Base-by-base conservation (phyloP, 164 flowering plant genomes). In the Akebia trifoliata region DNA sequence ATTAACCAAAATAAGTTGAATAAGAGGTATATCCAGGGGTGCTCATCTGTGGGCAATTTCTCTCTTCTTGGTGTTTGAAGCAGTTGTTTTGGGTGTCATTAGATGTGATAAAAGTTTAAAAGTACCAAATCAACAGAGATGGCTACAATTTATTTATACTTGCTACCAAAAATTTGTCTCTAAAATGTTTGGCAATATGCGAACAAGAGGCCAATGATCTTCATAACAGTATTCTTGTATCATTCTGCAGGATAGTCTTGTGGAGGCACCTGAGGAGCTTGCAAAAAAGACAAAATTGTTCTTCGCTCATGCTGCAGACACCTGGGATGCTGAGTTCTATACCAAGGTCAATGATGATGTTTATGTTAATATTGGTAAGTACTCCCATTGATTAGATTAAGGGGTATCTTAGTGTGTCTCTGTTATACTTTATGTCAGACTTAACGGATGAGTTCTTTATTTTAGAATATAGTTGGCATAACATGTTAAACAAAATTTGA, bases 301-400 rank as follows among this genome's bases (percentile, higher is more conserved):
- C 67, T 77, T 89, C 51, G 74, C 69, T 62, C 61, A 80, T 72
- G 94, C 94, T 54, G 86, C 77, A 34, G 90, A 85, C 45, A 79
- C 69, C 53, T 87, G 97, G 98, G 86, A 89, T 71, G 91, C 98
- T 55, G 91, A 89, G 64, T 92, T 82, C 67, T 92, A 87, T 69
- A 83, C 74, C n/a, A 92, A 92, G 76, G 86, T 85, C 60, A 89
- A 89, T 75, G 98, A 92, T 70, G 84, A 87, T 76, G 72, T 87
- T 32, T 92, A 73, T 78, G 83, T 89, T 49, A 85, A 87, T 73
- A 76, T 89, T 61, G 98, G 98, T 92, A 64, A 66, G 86, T 70
- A 20, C 21, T 25, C 53, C 53, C 24, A 54, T 52, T 32, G 45
- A 50, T 55, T 52, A 49, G 34, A 47, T 46, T 8, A n/a, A 39